These are phyloP conservation scores for Nakazawaea ishiwadae DNA, from an alignment of 805 yeast genomes.

Conservation along the genomic window DNA sequence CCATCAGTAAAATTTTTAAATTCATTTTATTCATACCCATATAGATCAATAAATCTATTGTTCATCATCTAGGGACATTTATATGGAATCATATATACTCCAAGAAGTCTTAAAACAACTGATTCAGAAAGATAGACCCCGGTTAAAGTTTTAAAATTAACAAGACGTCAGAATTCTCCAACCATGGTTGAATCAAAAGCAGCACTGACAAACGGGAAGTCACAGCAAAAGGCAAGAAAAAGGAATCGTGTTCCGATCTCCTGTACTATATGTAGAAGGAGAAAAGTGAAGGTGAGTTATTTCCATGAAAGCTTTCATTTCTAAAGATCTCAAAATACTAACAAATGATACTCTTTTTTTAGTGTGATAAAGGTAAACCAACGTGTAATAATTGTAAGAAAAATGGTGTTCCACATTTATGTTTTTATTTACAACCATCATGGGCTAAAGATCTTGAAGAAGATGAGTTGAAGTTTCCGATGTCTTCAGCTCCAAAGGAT, in stretches of 20 bases:
- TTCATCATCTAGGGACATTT: too few relatives aligned
- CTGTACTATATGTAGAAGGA: slow-evolving; percentile 32
- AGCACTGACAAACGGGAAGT: not conserved
- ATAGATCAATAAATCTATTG: too few relatives aligned
- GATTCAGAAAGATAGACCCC: too few relatives aligned
- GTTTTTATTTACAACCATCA: slow-evolving; percentile 54
- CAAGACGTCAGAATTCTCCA: too few relatives aligned
- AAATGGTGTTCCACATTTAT: slow-evolving; percentile 53
- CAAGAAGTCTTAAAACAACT: too few relatives aligned
- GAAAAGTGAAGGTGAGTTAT: slow-evolving; percentile 29
- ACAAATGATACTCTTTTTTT: not conserved
- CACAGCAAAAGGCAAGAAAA: slow-evolving; percentile 19
- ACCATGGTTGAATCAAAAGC: not conserved
- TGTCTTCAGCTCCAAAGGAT: slow-evolving; percentile 11
- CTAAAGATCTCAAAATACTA: not conserved
- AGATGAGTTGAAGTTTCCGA: slow-evolving; percentile 23
- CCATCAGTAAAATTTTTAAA: slow-evolving; percentile 1
- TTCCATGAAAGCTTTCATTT: not conserved
- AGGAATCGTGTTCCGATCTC: slow-evolving; percentile 35
- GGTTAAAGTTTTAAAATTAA: too few relatives aligned
- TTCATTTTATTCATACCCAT: too few relatives aligned
- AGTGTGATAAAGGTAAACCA: slow-evolving; percentile 42
- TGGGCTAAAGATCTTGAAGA: slow-evolving; percentile 47
- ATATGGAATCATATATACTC: too few relatives aligned
- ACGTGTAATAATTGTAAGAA: slow-evolving; percentile 53